phyloP scores from a whole-genome alignment of 805 yeast genomes.

The Lachancea sp. region DNA sequence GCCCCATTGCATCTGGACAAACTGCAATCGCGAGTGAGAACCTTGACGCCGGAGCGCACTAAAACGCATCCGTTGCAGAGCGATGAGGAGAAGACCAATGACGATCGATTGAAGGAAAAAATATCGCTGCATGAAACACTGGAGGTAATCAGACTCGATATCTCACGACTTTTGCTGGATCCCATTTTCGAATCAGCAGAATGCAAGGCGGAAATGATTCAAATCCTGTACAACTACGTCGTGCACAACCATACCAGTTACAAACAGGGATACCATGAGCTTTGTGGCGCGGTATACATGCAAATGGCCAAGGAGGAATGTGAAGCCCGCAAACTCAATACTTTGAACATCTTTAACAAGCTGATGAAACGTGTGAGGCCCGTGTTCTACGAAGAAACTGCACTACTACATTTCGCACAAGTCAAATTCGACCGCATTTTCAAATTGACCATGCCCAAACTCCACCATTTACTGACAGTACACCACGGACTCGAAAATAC shows the following conservation, averaged over 20 bases:
- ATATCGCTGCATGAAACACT: constrained; percentile 20
- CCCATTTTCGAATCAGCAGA: constrained; percentile 16
- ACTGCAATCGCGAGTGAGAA: constrained; percentile 15
- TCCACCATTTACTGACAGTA: constrained; percentile 13
- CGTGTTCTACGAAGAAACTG: constrained; percentile 23
- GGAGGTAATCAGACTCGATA: constrained; percentile 28
- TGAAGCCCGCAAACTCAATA: constrained; percentile 11
- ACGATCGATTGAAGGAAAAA: constrained; percentile 6
- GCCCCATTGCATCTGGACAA: neutral
- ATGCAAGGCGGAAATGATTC: constrained; percentile 22
- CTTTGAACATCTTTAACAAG: constrained; percentile 21
- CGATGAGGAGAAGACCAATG: neutral
- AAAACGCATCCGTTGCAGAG: constrained; percentile 7
- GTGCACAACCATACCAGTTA: constrained; percentile 13
- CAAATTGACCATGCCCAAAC: constrained; percentile 14
- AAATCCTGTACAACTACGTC: constrained; percentile 23
- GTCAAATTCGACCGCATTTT: constrained; percentile 20
- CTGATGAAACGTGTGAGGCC: constrained; percentile 24
- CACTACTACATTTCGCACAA: constrained; percentile 24
- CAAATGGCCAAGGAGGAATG: constrained; percentile 12
- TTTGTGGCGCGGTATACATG: constrained; percentile 25
- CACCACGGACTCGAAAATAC: constrained; percentile 13
- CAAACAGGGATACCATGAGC: constrained; percentile 31
- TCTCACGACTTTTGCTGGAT: constrained; percentile 24
- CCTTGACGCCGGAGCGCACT: constrained; percentile 20